Percentiles rank a stretch among this genome's conserved stretches.
Evolutionary conservation across 139 green algal species (phyloP).

Genomic region (Tetradesmus obliquus): DNA sequence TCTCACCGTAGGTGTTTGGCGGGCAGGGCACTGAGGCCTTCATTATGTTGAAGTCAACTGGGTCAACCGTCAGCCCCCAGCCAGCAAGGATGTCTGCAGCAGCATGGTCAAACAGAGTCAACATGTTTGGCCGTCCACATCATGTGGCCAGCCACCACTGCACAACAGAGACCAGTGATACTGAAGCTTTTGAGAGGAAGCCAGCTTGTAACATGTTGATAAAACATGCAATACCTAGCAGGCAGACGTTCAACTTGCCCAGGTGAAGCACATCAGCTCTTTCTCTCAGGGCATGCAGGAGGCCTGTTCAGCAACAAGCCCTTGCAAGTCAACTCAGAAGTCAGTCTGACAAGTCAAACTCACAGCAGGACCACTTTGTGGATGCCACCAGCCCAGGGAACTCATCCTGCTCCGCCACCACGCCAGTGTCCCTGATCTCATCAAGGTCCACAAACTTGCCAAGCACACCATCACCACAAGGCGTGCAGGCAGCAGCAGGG

Average conservation of each 20-base stretch:
- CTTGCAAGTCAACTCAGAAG: too few relatives aligned
- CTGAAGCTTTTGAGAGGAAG: too few relatives aligned
- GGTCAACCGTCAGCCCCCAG: slow-evolving; percentile 2
- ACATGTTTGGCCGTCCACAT: too few relatives aligned
- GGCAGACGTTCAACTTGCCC: too few relatives aligned
- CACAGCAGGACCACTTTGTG: not conserved
- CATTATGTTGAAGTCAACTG: not conserved
- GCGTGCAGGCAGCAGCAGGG: not conserved
- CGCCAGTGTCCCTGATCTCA: not conserved
- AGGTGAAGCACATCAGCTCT: too few relatives aligned
- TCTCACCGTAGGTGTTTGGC: not conserved
- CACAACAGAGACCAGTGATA: too few relatives aligned
- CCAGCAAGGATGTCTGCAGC: not conserved
- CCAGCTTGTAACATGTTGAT: too few relatives aligned
- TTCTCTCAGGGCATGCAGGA: too few relatives aligned
- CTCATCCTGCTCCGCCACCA: not conserved
- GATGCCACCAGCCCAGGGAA: not conserved
- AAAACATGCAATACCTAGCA: too few relatives aligned
- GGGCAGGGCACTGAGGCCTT: not conserved
- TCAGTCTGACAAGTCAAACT: not conserved
- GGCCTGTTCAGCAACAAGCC: too few relatives aligned
- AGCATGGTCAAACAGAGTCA: not conserved
- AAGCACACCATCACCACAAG: not conserved
- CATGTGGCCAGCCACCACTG: too few relatives aligned
- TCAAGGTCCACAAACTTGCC: not conserved